Evolutionary conservation across 2,329 filamentous ascomycete species (phyloP).

Genomic region (Stylonectria norvegica): DNA sequence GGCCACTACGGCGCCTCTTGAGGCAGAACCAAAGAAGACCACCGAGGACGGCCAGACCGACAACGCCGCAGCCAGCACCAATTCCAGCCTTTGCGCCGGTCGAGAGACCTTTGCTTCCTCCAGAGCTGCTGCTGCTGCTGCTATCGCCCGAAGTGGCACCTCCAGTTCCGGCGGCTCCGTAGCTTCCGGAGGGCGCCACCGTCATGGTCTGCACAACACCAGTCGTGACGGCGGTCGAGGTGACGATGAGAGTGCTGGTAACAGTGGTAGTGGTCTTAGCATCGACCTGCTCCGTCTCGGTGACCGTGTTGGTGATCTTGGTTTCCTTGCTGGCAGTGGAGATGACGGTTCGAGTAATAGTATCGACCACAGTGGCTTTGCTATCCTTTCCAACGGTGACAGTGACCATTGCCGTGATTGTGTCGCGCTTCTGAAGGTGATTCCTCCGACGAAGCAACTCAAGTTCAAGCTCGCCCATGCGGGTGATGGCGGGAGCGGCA

Average conservation of each 20-base stretch:
- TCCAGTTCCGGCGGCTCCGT: conserved; percentile 17
- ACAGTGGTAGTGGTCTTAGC: conserved; percentile 38
- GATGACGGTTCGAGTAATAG: conserved; percentile 31
- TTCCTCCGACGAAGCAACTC: conserved; percentile 14
- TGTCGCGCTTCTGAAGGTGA: conserved; percentile 34
- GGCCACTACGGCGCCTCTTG: conserved; percentile 29
- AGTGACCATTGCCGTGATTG: conserved; percentile 31
- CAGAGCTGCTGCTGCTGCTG: conserved; percentile 11
- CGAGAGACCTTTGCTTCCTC: conserved; percentile 31
- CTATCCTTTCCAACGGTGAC: conserved; percentile 27
- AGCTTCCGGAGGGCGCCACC: conserved; percentile 23
- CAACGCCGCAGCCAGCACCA: conserved; percentile 38
- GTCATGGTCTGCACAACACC: conserved; percentile 29
- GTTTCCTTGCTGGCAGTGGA: conserved; percentile 30
- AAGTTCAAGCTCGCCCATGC: conserved; percentile 16
- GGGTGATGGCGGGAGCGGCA: conserved; percentile 12
- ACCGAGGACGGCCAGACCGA: conserved; percentile 32
- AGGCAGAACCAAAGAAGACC: conserved; percentile 30
- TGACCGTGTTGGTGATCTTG: conserved; percentile 30
- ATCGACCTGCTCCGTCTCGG: conserved; percentile 32
- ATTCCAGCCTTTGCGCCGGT: conserved; percentile 45
- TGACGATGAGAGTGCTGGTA: conserved; percentile 37
- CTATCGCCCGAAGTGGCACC: conserved; percentile 9
- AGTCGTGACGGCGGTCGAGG: conserved; percentile 32
- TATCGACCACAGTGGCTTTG: conserved; percentile 25